phyloP scores from a whole-genome alignment of 2,329 filamentous ascomycete genomes.

The Diaporthe sp. region DNA sequence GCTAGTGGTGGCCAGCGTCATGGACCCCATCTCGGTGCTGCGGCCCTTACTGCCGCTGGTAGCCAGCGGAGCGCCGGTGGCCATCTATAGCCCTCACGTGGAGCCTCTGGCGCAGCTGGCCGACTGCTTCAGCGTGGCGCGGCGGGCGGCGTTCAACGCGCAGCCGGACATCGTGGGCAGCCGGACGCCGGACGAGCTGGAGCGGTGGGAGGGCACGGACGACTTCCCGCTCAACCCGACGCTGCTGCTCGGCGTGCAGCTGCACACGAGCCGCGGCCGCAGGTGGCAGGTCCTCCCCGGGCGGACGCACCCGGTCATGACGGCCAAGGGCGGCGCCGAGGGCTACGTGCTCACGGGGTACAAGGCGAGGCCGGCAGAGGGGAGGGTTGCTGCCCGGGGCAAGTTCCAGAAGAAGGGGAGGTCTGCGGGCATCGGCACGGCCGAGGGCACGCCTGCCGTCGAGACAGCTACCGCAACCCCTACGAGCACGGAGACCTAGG shows the following conservation, averaged over 20 bases:
- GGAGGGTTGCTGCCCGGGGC: slow-evolving; percentile 85
- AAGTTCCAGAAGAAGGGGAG: slow-evolving; percentile 74
- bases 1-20: slow-evolving; percentile 83
- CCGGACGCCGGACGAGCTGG: slow-evolving; percentile 62
- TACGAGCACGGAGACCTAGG: slow-evolving; percentile 5
- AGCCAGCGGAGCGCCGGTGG: slow-evolving; percentile 84
- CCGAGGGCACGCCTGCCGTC: slow-evolving; percentile 35
- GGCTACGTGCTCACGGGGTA: slow-evolving; percentile 91
- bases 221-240: slow-evolving; percentile 93
- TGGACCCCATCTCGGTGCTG: slow-evolving; percentile 84
- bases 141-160: slow-evolving; percentile 78
- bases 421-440: slow-evolving; percentile 32
- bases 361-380: slow-evolving; percentile 82
- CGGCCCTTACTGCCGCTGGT: slow-evolving; percentile 83
- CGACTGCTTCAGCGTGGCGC: slow-evolving; percentile 86
- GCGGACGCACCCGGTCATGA: slow-evolving; percentile 95
- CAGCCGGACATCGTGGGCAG: slow-evolving; percentile 61
- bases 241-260: slow-evolving; percentile 79
- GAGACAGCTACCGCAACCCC: slow-evolving; percentile 28
- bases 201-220: slow-evolving; percentile 70
- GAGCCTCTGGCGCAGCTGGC: slow-evolving; percentile 83
- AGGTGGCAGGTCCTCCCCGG: slow-evolving; percentile 93
- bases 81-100: slow-evolving; percentile 85
- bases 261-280: slow-evolving; percentile 84
- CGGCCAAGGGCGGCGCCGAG: slow-evolving; percentile 85